Evolutionary conservation across 352 stramenopile genomes (phyloP).

Genomic region (Globisporangium perplexum): DNA sequence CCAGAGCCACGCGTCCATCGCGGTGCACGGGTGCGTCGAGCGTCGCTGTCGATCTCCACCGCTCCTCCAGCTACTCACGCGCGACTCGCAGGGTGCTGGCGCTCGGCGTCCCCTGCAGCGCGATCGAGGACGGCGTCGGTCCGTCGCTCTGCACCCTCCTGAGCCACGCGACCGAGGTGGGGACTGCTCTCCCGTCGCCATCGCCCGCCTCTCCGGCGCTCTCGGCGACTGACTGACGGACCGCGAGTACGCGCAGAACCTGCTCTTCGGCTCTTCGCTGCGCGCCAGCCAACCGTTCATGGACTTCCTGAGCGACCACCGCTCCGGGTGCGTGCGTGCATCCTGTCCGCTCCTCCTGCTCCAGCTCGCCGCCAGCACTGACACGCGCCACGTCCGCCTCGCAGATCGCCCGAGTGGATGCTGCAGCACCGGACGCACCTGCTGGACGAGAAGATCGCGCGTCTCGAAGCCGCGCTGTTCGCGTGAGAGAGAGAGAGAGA

Average conservation of each 20-base stretch:
- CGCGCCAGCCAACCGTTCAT: slow-evolving; percentile 43
- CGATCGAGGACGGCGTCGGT: slow-evolving; percentile 46
- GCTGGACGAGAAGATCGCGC: slow-evolving; percentile 35
- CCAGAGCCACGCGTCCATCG: slow-evolving; percentile 43
- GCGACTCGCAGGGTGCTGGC: slow-evolving; percentile 42
- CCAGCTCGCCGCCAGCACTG: not conserved
- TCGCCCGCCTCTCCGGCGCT: not conserved
- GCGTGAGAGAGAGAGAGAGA: slow-evolving; percentile 11
- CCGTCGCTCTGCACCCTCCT: slow-evolving; percentile 54
- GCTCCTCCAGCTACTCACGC: no score
- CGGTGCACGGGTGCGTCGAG: slow-evolving; percentile 48
- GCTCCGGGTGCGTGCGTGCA: slow-evolving; percentile 27
- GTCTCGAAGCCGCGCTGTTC: slow-evolving; percentile 35
- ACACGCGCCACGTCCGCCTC: not conserved
- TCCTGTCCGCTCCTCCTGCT: not conserved
- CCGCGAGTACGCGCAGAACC: slow-evolving; percentile 17
- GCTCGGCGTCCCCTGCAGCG: slow-evolving; percentile 38
- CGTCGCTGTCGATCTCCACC: no score
- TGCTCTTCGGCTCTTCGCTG: slow-evolving; percentile 43
- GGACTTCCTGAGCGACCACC: slow-evolving; percentile 43
- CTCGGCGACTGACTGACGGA: no score
- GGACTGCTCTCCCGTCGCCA: not conserved
- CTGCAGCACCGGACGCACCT: slow-evolving; percentile 25
- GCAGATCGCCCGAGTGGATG: slow-evolving; percentile 46
- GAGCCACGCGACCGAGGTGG: slow-evolving; percentile 56